Evolutionary conservation across 257 asterid species (phyloP).

Genomic region (Nicotiana knightiana): DNA sequence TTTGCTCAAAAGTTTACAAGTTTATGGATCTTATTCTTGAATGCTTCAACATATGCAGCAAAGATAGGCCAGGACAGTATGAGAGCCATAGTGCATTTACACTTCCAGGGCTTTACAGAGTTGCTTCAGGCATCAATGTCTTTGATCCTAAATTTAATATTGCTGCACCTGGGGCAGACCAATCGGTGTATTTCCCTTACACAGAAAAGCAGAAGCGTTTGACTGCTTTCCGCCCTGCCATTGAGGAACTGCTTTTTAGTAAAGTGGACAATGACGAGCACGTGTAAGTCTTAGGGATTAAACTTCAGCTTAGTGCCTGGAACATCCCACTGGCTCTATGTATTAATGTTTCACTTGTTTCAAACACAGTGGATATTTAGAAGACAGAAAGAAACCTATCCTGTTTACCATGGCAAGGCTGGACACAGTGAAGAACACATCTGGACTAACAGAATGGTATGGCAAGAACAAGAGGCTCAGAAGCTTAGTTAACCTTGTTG

Average conservation of each 20-base stretch:
- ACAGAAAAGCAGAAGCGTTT: conserved; percentile 62
- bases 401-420: conserved; percentile 96
- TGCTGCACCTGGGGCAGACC: conserved; percentile 92
- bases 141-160: conserved; percentile 90
- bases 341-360: not conserved
- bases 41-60: conserved; percentile 43
- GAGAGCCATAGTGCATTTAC: conserved; percentile 78
- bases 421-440: conserved; percentile 68
- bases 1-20: not conserved
- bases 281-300: conserved; percentile 40
- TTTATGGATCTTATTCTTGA: not conserved
- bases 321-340: not conserved
- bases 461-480: conserved; percentile 80
- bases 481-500: conserved; percentile 66
- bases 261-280: conserved; percentile 63
- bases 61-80: conserved; percentile 85
- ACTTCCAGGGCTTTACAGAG: conserved; percentile 81
- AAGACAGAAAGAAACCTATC: conserved; percentile 70
- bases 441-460: conserved; percentile 84
- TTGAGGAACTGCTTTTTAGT: conserved; percentile 74
- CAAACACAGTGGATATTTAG: conserved; percentile 58
- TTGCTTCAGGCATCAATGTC: conserved; percentile 69
- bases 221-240: conserved; percentile 42
- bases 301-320: not conserved
- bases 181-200: conserved; percentile 67